Percentiles rank a stretch among this genome's conserved stretches.
Evolutionary conservation across 495 filamentous ascomycete genomes (phyloP).

Genomic region (Pseudomonodictys pantanalensis): DNA sequence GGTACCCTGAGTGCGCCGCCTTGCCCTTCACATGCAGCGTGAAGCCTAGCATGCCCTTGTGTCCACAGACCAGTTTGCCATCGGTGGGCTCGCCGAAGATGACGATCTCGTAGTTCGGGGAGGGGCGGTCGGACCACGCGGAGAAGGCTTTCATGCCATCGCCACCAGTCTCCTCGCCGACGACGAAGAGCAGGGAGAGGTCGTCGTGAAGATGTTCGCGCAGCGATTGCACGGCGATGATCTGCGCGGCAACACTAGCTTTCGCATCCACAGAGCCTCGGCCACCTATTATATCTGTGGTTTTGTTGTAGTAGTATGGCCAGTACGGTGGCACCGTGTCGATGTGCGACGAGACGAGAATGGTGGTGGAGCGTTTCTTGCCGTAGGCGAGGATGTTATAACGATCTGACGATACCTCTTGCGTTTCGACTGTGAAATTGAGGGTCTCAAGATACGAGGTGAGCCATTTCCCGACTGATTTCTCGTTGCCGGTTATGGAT

Average conservation of each 20-base stretch:
- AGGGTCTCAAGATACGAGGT: slow-evolving; percentile 56
- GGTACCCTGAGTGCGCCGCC: slow-evolving; percentile 87
- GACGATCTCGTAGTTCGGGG: slow-evolving; percentile 56
- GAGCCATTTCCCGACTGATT: slow-evolving; percentile 65
- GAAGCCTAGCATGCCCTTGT: slow-evolving; percentile 76
- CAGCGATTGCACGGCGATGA: slow-evolving; percentile 67
- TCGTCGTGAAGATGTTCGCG: slow-evolving; percentile 30
- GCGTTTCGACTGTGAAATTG: slow-evolving; percentile 65
- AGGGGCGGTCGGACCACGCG: slow-evolving; percentile 51
- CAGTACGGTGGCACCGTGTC: slow-evolving; percentile 71
- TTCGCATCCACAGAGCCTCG: slow-evolving; percentile 91
- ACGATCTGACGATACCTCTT: slow-evolving; percentile 49
- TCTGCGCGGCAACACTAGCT: slow-evolving; percentile 71
- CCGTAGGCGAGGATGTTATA: slow-evolving; percentile 82
- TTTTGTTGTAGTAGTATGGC: slow-evolving; percentile 50
- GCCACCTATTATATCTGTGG: slow-evolving; percentile 54
- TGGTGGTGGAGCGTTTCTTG: slow-evolving; percentile 53
- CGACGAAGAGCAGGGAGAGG: slow-evolving; percentile 79
- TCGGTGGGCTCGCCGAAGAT: slow-evolving; percentile 95
- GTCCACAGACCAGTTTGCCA: slow-evolving; percentile 76
- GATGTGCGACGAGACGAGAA: slow-evolving; percentile 74
- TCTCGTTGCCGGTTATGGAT: slow-evolving; percentile 74
- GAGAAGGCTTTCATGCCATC: slow-evolving; percentile 69
- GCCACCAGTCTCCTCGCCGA: slow-evolving; percentile 79
- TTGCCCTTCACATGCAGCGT: slow-evolving; percentile 65